Conservation (phyloP, 2,329 filamentous ascomycete species). For the Cyphellophora europaea region DNA sequence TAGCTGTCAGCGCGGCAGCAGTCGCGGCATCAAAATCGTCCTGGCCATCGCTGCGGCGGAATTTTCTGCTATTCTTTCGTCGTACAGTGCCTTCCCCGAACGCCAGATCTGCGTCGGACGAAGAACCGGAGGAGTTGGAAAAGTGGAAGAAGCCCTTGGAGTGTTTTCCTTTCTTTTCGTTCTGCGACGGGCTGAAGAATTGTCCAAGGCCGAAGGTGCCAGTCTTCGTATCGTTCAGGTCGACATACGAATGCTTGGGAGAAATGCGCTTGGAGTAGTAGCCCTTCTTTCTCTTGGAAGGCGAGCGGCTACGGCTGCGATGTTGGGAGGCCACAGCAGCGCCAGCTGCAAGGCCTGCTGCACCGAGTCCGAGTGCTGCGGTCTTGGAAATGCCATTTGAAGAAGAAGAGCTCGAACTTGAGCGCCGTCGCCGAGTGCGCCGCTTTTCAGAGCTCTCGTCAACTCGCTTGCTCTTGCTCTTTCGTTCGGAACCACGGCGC, state of each 20-base stretch:
- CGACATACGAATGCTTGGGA: conserved; percentile 53
- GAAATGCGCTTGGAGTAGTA: conserved; percentile 31
- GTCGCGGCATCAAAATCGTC: conserved; percentile 28
- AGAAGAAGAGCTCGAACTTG: conserved; percentile 9
- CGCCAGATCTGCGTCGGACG: conserved; percentile 58
- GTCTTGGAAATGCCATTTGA: conserved; percentile 5
- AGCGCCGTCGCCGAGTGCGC: conserved; percentile 6
- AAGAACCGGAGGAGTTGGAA: conserved; percentile 57
- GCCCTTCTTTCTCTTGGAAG: conserved; percentile 20
- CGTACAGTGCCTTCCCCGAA: conserved; percentile 51
- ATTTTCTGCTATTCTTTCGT: conserved; percentile 19
- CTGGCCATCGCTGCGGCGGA: conserved; percentile 12
- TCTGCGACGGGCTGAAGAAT: conserved; percentile 57
- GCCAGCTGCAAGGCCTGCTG: conserved; percentile 25
- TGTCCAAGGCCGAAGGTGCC: conserved; percentile 47
- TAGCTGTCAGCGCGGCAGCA: conserved; percentile 37
- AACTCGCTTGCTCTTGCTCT: conserved; percentile 7
- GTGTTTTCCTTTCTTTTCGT: conserved; percentile 31
- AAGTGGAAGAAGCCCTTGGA: conserved; percentile 44
- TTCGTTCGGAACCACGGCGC: conserved; percentile 21
- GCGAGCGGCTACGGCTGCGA: conserved; percentile 27
- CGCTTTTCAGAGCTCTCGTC: conserved; percentile 1
- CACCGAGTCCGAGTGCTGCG: conserved; percentile 20
- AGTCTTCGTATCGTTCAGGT: conserved; percentile 52
- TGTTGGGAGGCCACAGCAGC: conserved; percentile 23